Base-by-base conservation (phyloP, 352 stramenopile genomes). In the Phytopythium sindhum region DNA sequence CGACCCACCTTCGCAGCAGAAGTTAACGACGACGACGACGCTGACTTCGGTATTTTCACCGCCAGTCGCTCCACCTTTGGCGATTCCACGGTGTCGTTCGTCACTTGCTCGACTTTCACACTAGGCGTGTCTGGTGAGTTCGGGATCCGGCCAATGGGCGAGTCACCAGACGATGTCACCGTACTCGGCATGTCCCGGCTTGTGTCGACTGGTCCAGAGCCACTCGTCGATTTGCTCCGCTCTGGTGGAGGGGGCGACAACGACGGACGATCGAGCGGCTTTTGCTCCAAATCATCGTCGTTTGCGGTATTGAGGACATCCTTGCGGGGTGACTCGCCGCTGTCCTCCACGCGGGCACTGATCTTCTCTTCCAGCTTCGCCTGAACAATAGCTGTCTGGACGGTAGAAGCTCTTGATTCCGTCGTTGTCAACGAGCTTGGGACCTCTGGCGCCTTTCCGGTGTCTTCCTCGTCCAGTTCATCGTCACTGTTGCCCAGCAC, bases 401-500 rank as follows among this genome's bases (percentile, higher is more conserved):
- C 53, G 44, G 17, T 47, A 21, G 21, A 21, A 5, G 53, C 31
- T 58, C 53, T 45, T 10, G 31, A 31, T 28, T 47, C 53, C 14
- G 31, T 31, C 4, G 8, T 1, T 12, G 21, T 21, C 19, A 33
- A 10, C n/a, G 54, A 50, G 2, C 8, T 19, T 23, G 55, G 2
- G 2, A 11, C 37, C 6, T 28, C 12, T 19, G 41, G 4, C 28
- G 45, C 19, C 23, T 45, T 37, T 37, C 14, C 15, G 0, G 48
- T 2, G 15, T 60, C 56, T 26, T 77, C 72, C 0, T 65, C 75
- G 21, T 88, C 78, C 5, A 78, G 31, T 17, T 79, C 78, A 5
- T 88, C 78, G 50, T 88, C 79, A 26, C 79, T 88, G 52, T 83
- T 67, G 0, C 77, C 77, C 21, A 86, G 67, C 21, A 66, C 79